Evolutionary conservation across 2,329 filamentous ascomycete species (phyloP), one percentile per base, ranked within the genome.

Genomic region (Aspergillus quadricinctus): DNA sequence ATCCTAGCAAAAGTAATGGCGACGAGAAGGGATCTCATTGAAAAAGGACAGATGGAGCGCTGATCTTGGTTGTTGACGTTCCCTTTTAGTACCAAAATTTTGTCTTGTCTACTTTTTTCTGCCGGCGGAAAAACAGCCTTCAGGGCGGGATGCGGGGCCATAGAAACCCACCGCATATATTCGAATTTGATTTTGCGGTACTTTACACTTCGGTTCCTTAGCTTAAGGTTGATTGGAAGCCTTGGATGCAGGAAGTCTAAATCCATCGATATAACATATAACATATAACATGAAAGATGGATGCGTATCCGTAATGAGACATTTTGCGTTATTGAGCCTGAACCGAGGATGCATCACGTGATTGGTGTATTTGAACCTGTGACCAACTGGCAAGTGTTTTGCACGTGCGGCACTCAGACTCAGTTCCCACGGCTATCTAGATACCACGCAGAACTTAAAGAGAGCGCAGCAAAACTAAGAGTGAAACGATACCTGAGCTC

Each of bases 111-210:
- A 48, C 53, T 60, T 59, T 65, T 65, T 66, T 65, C 64, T 66
- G 64, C 64, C 64, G 62, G 64, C 55, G 59, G 59, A 63, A 66
- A 63, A 58, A 52, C 37, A 27, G 31, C 19, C n/a, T 11, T 23
- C 21, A 46, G 21, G 23, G 43, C 43, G 43, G 43, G n/a, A 45
- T 45, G 41, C 41, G 41, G 21, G 43, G 21, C 43, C 43, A 46
- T 17, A 21, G 43, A 23, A 46, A 46, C 43, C 11, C 23, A 46
- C 43, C 43, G 43, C 43, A 46, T 46, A 21, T 46, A 46, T 46
- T 46, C 43, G 43, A 46, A 46, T 19, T 27, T 46, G 43, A 46
- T 27, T 19, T 27, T 46, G 14, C 43, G 43, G 23, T 46, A 46
- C 43, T 7, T 23, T 46, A 27, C 43, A 17, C 19, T 17, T 37